Evolutionary conservation across 345 rosid species (phyloP).

Genomic region (Hypericum perforatum): DNA sequence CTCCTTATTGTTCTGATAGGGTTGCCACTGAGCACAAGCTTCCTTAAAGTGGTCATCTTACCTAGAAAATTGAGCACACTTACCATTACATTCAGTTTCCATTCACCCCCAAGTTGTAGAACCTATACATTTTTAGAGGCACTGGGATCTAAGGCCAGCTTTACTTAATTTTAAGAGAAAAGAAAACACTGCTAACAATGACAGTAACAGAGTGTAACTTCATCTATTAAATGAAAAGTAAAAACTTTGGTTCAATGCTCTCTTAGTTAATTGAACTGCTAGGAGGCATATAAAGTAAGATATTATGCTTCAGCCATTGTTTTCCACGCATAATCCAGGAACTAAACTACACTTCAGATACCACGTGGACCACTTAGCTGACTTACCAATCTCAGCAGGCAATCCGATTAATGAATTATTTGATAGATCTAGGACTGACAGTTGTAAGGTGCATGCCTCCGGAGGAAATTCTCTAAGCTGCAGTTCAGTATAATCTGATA

Average conservation of each 20-base stretch:
- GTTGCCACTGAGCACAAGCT: constrained; percentile 71
- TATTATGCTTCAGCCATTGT: not conserved
- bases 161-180: too few relatives aligned
- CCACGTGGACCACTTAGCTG: constrained; percentile 12
- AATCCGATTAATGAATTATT: constrained; percentile 84
- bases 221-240: too few relatives aligned
- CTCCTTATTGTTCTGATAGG: constrained; percentile 85
- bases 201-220: too few relatives aligned
- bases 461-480: constrained; percentile 81
- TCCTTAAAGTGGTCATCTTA: constrained; percentile 71
- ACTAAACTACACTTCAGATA: constrained; percentile 3
- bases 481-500: constrained; percentile 17
- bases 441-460: constrained; percentile 63
- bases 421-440: constrained; percentile 79
- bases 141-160: too few relatives aligned
- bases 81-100: not conserved
- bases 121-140: not conserved
- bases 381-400: constrained; percentile 77
- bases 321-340: constrained; percentile 3
- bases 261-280: too few relatives aligned
- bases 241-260: too few relatives aligned
- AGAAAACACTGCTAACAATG: too few relatives aligned
- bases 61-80: constrained; percentile 28
- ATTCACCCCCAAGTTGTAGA: not conserved
- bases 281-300: too few relatives aligned